Evolutionary conservation across 2,329 filamentous ascomycete species (phyloP), one percentile per base, ranked within the genome.

Genomic region (Fusarium nematophilum): DNA sequence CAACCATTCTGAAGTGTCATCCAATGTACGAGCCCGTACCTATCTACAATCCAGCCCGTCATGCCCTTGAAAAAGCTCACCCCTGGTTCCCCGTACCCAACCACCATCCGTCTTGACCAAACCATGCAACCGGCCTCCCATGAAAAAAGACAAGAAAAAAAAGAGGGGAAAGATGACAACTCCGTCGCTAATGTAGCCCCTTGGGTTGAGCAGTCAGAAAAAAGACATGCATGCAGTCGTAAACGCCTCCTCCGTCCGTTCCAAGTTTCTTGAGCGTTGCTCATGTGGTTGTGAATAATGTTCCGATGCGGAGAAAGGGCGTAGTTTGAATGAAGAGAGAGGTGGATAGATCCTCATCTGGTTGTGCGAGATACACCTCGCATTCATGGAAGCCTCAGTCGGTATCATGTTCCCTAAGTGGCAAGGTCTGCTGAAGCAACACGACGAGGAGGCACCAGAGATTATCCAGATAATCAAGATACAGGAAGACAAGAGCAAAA

Each of bases 161-260:
- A 51, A 42, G 18, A 25, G 23, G 33, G n/a, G 40, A 55, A 59
- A 59, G 36, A 63, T 46, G 39, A 59, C 59, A 76, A 76, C 75
- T 75, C 75, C 75, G 67, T 75, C 75, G 75, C 75, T 76, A 70
- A 76, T 77, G 75, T 72, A 47, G 49, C 45, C 50, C 65, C 44
- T 48, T 18, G 18, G 15, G 30, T 34, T 46, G 49, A 44, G 38
- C 34, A 34, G 36, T 31, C 31, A 44, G 40, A 58, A 50, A 17
- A 62, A 58, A 57, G 36, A 33, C 31, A 23, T 49, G 38, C 18
- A 36, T n/a, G 14, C 36, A 18, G 18, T 44, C 34, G 34, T 56
- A 51, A 66, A 60, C 66, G 60, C 64, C 64, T 39, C 30, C 50
- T 34, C n/a, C n/a, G n/a, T n/a, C n/a, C n/a, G n/a, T 50, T 46